A percentile compares a stretch with the other conserved stretches of the same genome.
Conservation (phyloP, 176 grass and related monocot genomes). For the Zizania latifolia region DNA sequence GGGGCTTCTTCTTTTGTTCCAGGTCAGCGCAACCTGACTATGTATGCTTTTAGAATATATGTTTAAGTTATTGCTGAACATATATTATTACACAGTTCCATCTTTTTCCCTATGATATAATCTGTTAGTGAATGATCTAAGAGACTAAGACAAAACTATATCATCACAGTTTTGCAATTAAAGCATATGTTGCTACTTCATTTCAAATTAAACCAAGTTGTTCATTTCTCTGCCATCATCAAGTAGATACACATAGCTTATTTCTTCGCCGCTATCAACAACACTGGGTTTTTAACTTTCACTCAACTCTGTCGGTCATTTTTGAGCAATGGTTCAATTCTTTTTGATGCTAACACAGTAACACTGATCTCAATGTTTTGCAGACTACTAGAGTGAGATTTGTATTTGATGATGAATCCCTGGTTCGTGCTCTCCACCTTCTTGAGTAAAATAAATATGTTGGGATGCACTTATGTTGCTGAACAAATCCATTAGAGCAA, state of each 20-base stretch:
- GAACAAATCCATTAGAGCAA: background rate
- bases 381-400: constrained; percentile 92
- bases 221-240: background rate
- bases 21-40: constrained; percentile 36
- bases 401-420: constrained; percentile 77
- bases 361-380: constrained; percentile 17
- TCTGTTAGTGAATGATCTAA: background rate
- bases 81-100: background rate
- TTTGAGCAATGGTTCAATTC: background rate
- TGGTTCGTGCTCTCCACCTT: constrained; percentile 59
- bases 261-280: background rate
- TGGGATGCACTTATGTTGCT: background rate
- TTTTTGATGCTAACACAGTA: background rate
- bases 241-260: background rate
- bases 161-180: background rate
- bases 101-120: background rate
- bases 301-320: too few species aligned
- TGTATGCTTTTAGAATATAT: constrained; percentile 3
- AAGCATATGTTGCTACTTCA: background rate
- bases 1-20: constrained; percentile 73
- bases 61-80: constrained; percentile 7
- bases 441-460: too few species aligned
- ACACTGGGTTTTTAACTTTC: too few species aligned
- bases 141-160: background rate
- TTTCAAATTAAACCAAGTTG: constrained; percentile 2